Conservation (phyloP, 345 rosid species). For the Sapria himalayana region DNA sequence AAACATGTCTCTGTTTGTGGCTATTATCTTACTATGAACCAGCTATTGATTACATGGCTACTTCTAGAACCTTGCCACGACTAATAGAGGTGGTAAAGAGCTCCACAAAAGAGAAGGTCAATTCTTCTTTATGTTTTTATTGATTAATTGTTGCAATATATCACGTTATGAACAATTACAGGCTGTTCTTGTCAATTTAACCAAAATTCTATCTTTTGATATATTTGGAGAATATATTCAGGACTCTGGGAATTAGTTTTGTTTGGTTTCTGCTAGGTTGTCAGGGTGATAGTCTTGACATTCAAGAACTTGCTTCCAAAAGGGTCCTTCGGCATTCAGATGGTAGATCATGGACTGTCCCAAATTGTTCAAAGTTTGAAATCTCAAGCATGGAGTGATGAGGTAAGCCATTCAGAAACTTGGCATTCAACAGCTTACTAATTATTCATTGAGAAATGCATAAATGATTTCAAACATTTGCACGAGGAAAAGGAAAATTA, state of each 20-base stretch:
- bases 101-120: constrained; percentile 89
- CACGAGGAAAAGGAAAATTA: too few species aligned
- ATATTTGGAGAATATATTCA: too few species aligned
- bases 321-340: constrained; percentile 80
- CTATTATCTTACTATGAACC: constrained; percentile 84
- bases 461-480: too few species aligned
- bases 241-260: too few species aligned
- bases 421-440: neutral
- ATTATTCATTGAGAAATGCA: too few species aligned
- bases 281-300: constrained; percentile 69
- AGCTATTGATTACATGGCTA: constrained; percentile 69
- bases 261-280: constrained; percentile 59
- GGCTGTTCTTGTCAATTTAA: too few species aligned
- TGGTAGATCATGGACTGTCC: constrained; percentile 90
- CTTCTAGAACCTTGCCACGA: constrained; percentile 62
- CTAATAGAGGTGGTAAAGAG: constrained; percentile 65
- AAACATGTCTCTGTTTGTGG: constrained; percentile 90
- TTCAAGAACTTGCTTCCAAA: constrained; percentile 65
- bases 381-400: constrained; percentile 96
- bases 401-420: constrained; percentile 27
- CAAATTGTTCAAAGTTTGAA: constrained; percentile 77
- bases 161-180: too few species aligned
- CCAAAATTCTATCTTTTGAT: too few species aligned
- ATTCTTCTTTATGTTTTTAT: constrained; percentile 9
- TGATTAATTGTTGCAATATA: too few species aligned